Evolutionary conservation across 2,329 filamentous ascomycete species (phyloP).

Genomic region (Mycogone perniciosa): DNA sequence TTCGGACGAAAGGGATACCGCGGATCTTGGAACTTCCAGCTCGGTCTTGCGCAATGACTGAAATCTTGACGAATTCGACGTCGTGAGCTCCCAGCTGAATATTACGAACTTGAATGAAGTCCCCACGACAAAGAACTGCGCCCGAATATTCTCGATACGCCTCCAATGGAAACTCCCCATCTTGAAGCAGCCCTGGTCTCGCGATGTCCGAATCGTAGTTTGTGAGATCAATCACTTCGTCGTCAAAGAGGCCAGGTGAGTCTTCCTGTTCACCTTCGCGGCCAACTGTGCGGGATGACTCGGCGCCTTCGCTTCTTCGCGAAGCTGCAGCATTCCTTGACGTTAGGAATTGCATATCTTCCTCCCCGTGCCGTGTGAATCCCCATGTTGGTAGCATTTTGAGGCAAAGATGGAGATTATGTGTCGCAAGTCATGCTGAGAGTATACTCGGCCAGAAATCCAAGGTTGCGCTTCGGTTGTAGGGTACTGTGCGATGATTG

Average conservation of each 20-base stretch:
- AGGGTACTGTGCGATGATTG: no score
- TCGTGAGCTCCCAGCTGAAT: constrained; percentile 18
- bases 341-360: constrained; percentile 3
- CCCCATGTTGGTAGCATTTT: not conserved
- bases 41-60: constrained; percentile 30
- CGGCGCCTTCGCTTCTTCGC: not conserved
- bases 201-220: constrained; percentile 17
- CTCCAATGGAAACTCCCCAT: constrained; percentile 20
- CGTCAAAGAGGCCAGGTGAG: constrained; percentile 7
- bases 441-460: not conserved
- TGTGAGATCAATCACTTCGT: constrained; percentile 31
- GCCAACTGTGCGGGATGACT: constrained; percentile 20
- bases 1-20: constrained; percentile 34
- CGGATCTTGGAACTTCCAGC: constrained; percentile 25
- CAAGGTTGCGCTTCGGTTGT: no score
- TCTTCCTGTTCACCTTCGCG: not conserved
- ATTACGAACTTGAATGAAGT: constrained; percentile 24
- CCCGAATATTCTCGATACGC: constrained; percentile 8
- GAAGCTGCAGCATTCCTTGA: not conserved
- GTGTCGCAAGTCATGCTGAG: not conserved
- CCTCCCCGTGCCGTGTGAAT: not conserved
- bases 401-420: no score
- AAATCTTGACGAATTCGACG: constrained; percentile 37
- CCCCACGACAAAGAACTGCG: constrained; percentile 17
- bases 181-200: constrained; percentile 11